Conservation (phyloP, 495 filamentous ascomycete species). For the Penicillium bovifimosum region DNA sequence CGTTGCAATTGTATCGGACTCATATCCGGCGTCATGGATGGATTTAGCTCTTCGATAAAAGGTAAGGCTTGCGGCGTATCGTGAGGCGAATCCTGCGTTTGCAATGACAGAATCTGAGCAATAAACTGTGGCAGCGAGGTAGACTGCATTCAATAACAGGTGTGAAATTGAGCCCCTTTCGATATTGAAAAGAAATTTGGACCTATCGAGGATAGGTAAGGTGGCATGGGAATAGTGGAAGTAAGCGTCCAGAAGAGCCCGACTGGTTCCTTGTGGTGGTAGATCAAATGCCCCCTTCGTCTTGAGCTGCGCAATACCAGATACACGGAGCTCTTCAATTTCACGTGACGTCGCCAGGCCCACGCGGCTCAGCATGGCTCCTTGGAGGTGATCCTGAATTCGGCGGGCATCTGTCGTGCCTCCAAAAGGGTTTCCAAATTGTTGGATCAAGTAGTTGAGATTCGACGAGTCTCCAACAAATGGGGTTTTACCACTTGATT, state of each 20-base stretch:
- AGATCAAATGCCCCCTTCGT: constrained; percentile 9
- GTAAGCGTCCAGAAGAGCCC: constrained; percentile 7
- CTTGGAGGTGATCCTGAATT: constrained; percentile 13
- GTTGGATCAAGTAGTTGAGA: constrained; percentile 14
- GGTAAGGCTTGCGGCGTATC: constrained; percentile 20
- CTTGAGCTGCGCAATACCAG: background rate
- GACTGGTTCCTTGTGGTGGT: constrained; percentile 6
- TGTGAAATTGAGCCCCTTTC: constrained; percentile 4
- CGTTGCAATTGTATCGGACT: constrained; percentile 17
- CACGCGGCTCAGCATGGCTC: constrained; percentile 6
- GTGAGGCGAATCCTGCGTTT: constrained; percentile 18
- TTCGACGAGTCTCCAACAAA: constrained; percentile 16
- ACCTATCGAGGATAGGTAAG: constrained; percentile 12
- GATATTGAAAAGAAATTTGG: background rate
- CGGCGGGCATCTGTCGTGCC: constrained; percentile 3
- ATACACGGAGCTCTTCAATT: background rate
- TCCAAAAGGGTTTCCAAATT: constrained; percentile 15
- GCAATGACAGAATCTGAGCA: constrained; percentile 12
- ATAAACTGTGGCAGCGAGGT: constrained; percentile 11
- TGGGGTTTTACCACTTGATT: constrained; percentile 5
- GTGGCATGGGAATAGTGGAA: constrained; percentile 10
- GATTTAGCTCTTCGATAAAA: constrained; percentile 20
- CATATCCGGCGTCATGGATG: constrained; percentile 23
- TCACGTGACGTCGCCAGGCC: constrained; percentile 1
- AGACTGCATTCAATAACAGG: constrained; percentile 14